Base-by-base conservation (phyloP, 2,329 filamentous ascomycete genomes). In the Domatiomyces globalis region DNA sequence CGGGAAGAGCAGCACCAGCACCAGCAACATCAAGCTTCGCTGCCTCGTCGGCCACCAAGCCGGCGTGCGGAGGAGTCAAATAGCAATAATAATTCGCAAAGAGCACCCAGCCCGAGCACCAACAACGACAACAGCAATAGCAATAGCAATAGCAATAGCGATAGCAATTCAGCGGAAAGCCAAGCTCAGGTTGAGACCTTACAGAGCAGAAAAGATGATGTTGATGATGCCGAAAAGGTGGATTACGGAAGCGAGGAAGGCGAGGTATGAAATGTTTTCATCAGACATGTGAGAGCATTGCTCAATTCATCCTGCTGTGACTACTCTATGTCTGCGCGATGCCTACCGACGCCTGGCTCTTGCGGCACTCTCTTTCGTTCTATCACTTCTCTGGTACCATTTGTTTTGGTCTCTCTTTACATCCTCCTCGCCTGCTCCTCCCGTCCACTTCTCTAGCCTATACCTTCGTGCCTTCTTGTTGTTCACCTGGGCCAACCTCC, bases 191-290 rank as follows among this genome's bases (percentile, higher is more conserved):
- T 53, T 50, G 43, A 12, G 25, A 51, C 4, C 50, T 48, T 20
- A 48, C 43, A 33, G 17, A 20, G 18, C 18, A 49, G 46, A 50
- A 15, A 6, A 56, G 54, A 56, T 19, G 57, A 58, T 22, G 46
- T 56, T 27, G 49, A 53, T 43, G 51, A 57, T 39, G 59, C 49
- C 6, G 56, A 58, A 45, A 61, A 59, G 49, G 66, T 67, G 43
- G 67, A 63, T 5, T 66, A 62, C 25, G 67, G 69, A 3, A 71
- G 69, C 49, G 69, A 71, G 55, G 69, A 71, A 50, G 69, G 69
- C 12, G 69, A 71, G 45, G 45, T 47, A 12, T 47, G 12, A 39
- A 5, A 15, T 39, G 33, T 7, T 39, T 1, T 39, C 12, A 10
- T 39, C 33, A 15, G 12, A 25, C 22, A 25, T 25, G 3, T 6